Conservation (phyloP, 768 basidiomycete species). For the Lentinus brumalis region DNA sequence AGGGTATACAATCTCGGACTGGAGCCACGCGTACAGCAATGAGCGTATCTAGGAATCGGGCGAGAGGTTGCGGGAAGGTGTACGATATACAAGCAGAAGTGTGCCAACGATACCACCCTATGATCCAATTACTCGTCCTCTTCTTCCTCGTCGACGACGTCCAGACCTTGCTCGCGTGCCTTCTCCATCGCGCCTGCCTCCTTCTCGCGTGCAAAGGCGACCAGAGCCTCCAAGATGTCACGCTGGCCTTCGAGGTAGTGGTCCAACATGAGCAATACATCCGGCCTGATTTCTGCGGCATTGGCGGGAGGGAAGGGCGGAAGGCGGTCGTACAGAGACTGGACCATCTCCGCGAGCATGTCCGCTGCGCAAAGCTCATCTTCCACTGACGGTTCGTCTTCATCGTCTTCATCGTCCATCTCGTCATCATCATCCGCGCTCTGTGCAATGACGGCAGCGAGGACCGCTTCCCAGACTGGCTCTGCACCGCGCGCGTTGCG, state of each 20-base stretch:
- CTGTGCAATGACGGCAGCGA: slow-evolving; percentile 31
- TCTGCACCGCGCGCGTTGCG: slow-evolving; percentile 55
- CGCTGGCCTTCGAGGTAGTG: slow-evolving; percentile 66
- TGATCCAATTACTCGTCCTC: slow-evolving; percentile 11
- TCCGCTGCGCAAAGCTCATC: slow-evolving; percentile 70
- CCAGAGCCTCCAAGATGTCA: slow-evolving; percentile 55
- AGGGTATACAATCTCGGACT: slow-evolving; percentile 60
- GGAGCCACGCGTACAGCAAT: slow-evolving; percentile 23
- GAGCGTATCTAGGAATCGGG: neutral
- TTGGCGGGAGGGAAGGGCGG: slow-evolving; percentile 36
- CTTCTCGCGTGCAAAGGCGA: slow-evolving; percentile 51
- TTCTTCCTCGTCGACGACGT: slow-evolving; percentile 50
- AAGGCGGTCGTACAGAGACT: slow-evolving; percentile 49
- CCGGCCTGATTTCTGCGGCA: slow-evolving; percentile 43
- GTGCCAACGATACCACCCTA: neutral
- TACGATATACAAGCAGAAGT: neutral
- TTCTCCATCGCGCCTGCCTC: slow-evolving; percentile 47
- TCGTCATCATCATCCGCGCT: slow-evolving; percentile 19
- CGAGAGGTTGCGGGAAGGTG: neutral
- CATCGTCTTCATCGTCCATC: slow-evolving; percentile 25
- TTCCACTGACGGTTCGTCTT: slow-evolving; percentile 41
- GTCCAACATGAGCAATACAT: slow-evolving; percentile 65
- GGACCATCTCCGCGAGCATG: slow-evolving; percentile 67
- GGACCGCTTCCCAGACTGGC: slow-evolving; percentile 61
- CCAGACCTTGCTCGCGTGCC: slow-evolving; percentile 55